These are phyloP conservation scores for Plasmodium ovale DNA, from an alignment of 169 alveolate genomes.

Conservation along the genomic window DNA sequence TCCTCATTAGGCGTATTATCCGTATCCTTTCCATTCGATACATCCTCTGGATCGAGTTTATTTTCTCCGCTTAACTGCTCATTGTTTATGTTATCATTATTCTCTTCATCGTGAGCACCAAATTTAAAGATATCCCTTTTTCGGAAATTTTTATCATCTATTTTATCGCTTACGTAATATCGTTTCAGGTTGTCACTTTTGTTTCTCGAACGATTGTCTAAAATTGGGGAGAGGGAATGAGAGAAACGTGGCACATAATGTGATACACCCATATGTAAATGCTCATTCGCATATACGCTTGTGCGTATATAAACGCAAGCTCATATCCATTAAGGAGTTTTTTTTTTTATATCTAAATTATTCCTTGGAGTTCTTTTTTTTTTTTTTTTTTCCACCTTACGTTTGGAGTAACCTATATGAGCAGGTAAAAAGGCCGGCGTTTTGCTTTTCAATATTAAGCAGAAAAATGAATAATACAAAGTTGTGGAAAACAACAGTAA, in stretches of 20 bases:
- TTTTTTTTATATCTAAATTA: too few relatives aligned
- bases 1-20: too few relatives aligned
- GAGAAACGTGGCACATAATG: background rate
- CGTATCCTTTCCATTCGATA: background rate
- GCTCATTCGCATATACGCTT: background rate
- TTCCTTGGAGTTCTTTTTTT: background rate
- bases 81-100: background rate
- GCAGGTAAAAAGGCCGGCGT: conserved; percentile 51
- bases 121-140: conserved; percentile 31
- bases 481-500: conserved; percentile 19
- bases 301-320: background rate
- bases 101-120: conserved; percentile 4
- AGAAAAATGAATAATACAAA: conserved; percentile 11
- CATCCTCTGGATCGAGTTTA: background rate
- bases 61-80: conserved; percentile 6
- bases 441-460: conserved; percentile 38
- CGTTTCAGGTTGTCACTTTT: conserved; percentile 9
- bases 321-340: background rate
- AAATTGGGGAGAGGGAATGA: too few relatives aligned
- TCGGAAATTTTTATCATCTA: background rate
- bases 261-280: background rate
- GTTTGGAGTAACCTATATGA: conserved; percentile 3
- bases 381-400: conserved; percentile 32
- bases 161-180: conserved; percentile 24
- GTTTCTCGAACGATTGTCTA: conserved; percentile 21